These are phyloP conservation scores for Zygosaccharomyces pseudobailii DNA, from an alignment of 1,139 yeast species.

Conservation along the genomic window DNA sequence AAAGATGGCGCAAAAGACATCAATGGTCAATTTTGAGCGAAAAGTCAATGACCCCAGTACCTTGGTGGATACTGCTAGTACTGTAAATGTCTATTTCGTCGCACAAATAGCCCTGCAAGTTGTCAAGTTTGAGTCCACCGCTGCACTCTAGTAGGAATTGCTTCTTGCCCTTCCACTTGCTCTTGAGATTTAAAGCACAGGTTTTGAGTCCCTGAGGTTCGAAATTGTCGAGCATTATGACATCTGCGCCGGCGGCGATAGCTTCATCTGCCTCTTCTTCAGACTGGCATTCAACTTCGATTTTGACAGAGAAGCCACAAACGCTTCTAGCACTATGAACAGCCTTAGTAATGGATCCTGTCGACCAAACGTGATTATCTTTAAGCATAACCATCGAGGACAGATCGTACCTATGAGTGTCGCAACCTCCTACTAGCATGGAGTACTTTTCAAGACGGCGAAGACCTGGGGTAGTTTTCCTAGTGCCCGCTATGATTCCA, in stretches of 20 bases:
- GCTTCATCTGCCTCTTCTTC: constrained; percentile 89
- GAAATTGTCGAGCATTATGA: constrained; percentile 92
- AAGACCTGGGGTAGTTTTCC: constrained; percentile 96
- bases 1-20: not conserved
- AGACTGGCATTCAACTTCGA: constrained; percentile 85
- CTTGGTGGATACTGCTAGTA: constrained; percentile 92
- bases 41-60: constrained; percentile 73
- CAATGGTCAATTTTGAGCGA: constrained; percentile 65
- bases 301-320: constrained; percentile 84
- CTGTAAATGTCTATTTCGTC: constrained; percentile 85
- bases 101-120: constrained; percentile 61
- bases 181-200: constrained; percentile 63
- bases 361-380: constrained; percentile 89
- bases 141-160: constrained; percentile 78
- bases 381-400: constrained; percentile 95
- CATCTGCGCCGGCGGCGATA: constrained; percentile 91
- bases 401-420: constrained; percentile 85
- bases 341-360: constrained; percentile 86
- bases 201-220: constrained; percentile 56
- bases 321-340: constrained; percentile 70
- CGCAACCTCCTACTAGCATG: constrained; percentile 94
- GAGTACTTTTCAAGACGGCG: constrained; percentile 85
- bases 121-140: constrained; percentile 77
- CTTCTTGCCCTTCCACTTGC: constrained; percentile 49
- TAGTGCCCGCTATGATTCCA: constrained; percentile 92